Conservation (phyloP, 345 rosid genomes). For the Hypericum perforatum region DNA sequence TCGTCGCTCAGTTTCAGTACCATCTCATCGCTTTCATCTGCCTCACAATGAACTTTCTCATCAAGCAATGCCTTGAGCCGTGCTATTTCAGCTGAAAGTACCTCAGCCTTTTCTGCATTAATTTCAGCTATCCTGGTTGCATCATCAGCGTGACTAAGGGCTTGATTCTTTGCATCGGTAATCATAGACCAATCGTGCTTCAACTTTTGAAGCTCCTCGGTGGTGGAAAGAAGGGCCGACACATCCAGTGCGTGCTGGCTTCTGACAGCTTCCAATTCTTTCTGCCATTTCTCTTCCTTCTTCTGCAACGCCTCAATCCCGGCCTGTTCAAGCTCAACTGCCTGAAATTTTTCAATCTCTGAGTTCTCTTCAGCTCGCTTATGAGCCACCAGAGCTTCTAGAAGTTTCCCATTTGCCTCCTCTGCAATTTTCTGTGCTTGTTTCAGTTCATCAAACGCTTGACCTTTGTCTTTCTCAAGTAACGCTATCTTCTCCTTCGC, state of each 20-base stretch:
- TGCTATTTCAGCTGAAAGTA: constrained; percentile 63
- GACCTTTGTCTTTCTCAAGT: constrained; percentile 70
- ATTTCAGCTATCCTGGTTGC: constrained; percentile 82
- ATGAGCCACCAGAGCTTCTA: constrained; percentile 77
- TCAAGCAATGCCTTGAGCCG: constrained; percentile 65
- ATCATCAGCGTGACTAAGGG: constrained; percentile 77
- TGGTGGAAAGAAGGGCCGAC: constrained; percentile 58
- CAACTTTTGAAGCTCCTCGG: constrained; percentile 58
- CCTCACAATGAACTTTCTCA: constrained; percentile 48
- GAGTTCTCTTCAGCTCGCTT: constrained; percentile 72
- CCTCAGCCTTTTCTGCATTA: constrained; percentile 67
- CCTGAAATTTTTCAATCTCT: constrained; percentile 82
- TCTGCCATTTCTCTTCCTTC: constrained; percentile 78
- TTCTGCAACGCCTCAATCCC: constrained; percentile 76
- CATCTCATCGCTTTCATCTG: constrained; percentile 34
- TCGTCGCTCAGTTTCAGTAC: constrained; percentile 44
- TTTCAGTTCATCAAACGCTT: constrained; percentile 66
- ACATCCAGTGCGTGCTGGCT: constrained; percentile 80
- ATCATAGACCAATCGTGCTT: constrained; percentile 64
- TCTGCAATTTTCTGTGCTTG: constrained; percentile 56
- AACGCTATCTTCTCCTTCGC: constrained; percentile 56
- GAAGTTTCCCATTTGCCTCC: constrained; percentile 63
- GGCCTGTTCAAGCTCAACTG: constrained; percentile 81
- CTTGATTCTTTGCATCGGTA: constrained; percentile 76
- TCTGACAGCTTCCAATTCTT: constrained; percentile 62